phyloP scores from a whole-genome alignment of 805 yeast genomes.

The Teunomyces atbi region DNA sequence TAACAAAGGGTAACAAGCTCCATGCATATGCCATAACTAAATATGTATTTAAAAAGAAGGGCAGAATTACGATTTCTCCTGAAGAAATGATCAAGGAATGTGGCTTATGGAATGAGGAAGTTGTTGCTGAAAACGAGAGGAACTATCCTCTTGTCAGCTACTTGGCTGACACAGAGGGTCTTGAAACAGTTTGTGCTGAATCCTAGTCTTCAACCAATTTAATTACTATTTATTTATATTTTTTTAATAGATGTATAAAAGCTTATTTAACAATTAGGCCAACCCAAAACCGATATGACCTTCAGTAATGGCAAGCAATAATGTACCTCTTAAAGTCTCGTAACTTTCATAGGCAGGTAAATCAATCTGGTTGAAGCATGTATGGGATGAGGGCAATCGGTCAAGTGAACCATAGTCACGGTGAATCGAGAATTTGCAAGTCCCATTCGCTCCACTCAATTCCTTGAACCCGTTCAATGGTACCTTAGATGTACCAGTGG shows the following conservation, averaged over 20 bases:
- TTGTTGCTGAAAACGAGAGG: constrained; percentile 37
- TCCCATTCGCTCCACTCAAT: constrained; percentile 82
- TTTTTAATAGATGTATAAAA: neutral
- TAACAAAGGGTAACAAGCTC: constrained; percentile 31
- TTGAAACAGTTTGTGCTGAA: neutral
- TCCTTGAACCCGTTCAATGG: constrained; percentile 93
- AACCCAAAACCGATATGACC: constrained; percentile 96
- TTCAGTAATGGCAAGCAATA: constrained; percentile 84
- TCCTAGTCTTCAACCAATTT: neutral
- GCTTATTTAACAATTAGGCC: constrained; percentile 36
- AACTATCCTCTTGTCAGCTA: constrained; percentile 41
- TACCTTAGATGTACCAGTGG: constrained; percentile 95
- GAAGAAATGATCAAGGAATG: constrained; percentile 52
- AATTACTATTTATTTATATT: neutral
- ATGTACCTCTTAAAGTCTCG: constrained; percentile 76
- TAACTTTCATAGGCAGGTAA: constrained; percentile 90
- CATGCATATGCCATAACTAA: constrained; percentile 69
- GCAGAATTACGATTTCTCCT: constrained; percentile 74
- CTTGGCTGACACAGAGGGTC: constrained; percentile 14
- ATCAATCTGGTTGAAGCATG: constrained; percentile 94
- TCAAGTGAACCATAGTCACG: constrained; percentile 83
- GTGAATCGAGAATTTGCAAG: constrained; percentile 83
- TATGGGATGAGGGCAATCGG: constrained; percentile 91
- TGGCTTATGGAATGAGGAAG: constrained; percentile 56
- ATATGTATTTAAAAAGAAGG: constrained; percentile 72